A percentile compares a stretch with the other conserved stretches of the same genome.
phyloP scores from a whole-genome alignment of 1,139 yeast species.

The Saccharomyces hybrid region DNA sequence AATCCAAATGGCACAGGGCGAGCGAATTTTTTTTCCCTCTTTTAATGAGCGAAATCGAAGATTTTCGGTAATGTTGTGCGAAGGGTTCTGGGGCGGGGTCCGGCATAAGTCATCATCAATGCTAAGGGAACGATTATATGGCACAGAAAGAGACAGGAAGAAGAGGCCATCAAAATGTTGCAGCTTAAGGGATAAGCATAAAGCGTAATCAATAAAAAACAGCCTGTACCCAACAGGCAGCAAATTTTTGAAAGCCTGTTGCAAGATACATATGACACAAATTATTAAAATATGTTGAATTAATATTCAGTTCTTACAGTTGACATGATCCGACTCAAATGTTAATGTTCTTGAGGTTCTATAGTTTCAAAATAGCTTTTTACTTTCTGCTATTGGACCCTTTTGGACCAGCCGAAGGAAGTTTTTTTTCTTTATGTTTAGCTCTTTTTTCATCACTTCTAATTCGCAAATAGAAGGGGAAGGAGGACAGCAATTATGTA shows the following conservation, averaged over 20 bases:
- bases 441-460: background rate
- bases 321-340: background rate
- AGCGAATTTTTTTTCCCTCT: background rate
- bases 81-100: background rate
- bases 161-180: background rate
- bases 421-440: background rate
- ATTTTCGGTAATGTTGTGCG: conserved; percentile 1
- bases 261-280: background rate
- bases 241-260: background rate
- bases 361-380: background rate
- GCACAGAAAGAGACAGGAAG: background rate
- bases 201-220: background rate
- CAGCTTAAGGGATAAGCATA: background rate
- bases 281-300: background rate
- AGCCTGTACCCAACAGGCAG: background rate
- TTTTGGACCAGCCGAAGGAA: background rate
- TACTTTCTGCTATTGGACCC: background rate
- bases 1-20: conserved; percentile 1
- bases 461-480: background rate
- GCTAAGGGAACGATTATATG: background rate
- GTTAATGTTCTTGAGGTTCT: background rate
- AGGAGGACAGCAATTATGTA: background rate
- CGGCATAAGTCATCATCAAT: background rate
- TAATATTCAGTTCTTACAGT: background rate
- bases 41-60: background rate